These are phyloP conservation scores for Marsdenia floribunda DNA, from an alignment of 257 asterid genomes.

Conservation along the genomic window DNA sequence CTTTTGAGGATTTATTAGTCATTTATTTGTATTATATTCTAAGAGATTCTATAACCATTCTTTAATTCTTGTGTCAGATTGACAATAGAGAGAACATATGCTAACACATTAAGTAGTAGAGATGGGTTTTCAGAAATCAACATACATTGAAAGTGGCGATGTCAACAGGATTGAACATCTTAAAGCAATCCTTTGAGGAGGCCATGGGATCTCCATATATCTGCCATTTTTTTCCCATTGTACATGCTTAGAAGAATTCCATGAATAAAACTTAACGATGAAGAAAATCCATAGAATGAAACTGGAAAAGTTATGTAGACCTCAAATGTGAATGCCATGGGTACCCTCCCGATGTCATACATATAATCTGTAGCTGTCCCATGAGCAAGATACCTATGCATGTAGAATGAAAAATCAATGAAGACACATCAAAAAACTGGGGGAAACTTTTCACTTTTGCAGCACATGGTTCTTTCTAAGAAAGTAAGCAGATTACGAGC, in stretches of 20 bases:
- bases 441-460: neutral
- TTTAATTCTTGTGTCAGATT: too few species aligned
- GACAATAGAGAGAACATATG: neutral
- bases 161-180: constrained; percentile 89
- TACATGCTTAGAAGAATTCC: constrained; percentile 7
- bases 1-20: neutral
- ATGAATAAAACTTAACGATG: constrained; percentile 3
- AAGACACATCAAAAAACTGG: constrained; percentile 6
- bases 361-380: constrained; percentile 98
- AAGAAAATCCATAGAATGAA: neutral
- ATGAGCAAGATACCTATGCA: constrained; percentile 82
- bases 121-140: neutral
- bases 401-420: neutral
- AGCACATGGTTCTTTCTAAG: neutral
- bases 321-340: constrained; percentile 98
- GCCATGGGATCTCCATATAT: constrained; percentile 87
- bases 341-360: constrained; percentile 90
- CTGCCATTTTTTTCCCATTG: constrained; percentile 34
- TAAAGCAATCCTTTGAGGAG: constrained; percentile 87
- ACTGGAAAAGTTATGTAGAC: constrained; percentile 29
- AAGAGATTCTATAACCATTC: too few species aligned
- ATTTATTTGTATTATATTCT: too few species aligned
- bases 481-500: neutral
- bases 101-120: neutral
- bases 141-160: constrained; percentile 82